Base-by-base conservation (phyloP, 2,329 filamentous ascomycete genomes). In the Thelonectria blattea region DNA sequence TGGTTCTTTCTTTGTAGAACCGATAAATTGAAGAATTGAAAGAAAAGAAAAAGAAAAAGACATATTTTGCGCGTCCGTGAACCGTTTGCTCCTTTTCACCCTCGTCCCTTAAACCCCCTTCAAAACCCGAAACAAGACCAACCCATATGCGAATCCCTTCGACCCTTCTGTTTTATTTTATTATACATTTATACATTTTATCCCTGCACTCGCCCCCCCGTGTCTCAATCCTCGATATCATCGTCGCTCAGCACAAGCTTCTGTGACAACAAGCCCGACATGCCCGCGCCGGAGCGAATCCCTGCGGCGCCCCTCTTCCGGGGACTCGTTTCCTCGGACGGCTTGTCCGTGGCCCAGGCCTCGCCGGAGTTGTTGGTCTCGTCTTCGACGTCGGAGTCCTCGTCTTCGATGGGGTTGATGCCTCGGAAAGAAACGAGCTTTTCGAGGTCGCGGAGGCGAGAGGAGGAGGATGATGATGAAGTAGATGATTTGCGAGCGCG, bases 211-310 rank as follows among this genome's bases (percentile, higher is more conserved):
- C 5, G 8, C 27, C 27, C 27, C 2, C 27, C 27, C n/a, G n/a
- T n/a, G n/a, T n/a, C 9, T 30, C 79, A 79, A 69, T 93, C 91
- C 74, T 93, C 90, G 72, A 95, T 94, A 79, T 95, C 91, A 76
- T 95, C 91, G 70, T 95, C 91, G 67, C 88, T 92, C 42, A 94
- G 77, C 46, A 92, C 85, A 65, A 93, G 76, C 68, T 89, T 90
- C 73, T 88, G 86, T 62, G 87, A 83, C 43, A 81, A 78, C 64
- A 83, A 71, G 27, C 79, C 76, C 2, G 76, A 76, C 46, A 78
- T 72, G 10, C 71, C 74, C 27, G 27, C 27, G 3, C 73, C 66
- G 52, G 75, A 62, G 64, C 75, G 73, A 63, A 81, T 78, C 2
- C 76, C 74, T 15, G 75, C 64, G 22, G 66, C 74, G 24, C 67